Evolutionary conservation across 805 yeast species (phyloP).

Genomic region (Candida pseudofarinosa): DNA sequence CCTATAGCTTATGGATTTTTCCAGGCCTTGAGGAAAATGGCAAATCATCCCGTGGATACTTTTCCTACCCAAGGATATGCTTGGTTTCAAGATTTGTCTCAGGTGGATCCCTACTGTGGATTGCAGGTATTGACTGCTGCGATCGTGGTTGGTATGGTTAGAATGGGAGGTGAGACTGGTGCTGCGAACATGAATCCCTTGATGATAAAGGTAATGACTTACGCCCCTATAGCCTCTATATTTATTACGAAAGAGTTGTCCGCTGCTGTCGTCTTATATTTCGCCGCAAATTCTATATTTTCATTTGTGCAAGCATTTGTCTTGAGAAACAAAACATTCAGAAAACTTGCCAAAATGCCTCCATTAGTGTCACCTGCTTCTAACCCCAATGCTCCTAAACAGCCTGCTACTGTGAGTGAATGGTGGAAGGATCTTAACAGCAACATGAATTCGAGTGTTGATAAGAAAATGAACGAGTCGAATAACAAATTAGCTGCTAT

Average conservation of each 20-base stretch:
- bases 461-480: conserved; percentile 30
- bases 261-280: conserved; percentile 80
- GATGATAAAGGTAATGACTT: conserved; percentile 59
- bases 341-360: conserved; percentile 56
- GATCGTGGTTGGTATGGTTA: conserved; percentile 68
- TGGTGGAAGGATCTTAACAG: conserved; percentile 33
- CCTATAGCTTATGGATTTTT: conserved; percentile 89
- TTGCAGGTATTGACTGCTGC: conserved; percentile 80
- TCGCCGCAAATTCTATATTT: conserved; percentile 73
- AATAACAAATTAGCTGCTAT: conserved; percentile 35
- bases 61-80: conserved; percentile 67
- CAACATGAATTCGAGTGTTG: conserved; percentile 28
- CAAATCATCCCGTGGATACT: conserved; percentile 80
- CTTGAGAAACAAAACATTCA: conserved; percentile 55
- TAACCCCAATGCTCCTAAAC: conserved; percentile 21
- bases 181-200: conserved; percentile 61
- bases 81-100: conserved; percentile 82
- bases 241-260: conserved; percentile 86
- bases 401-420: conserved; percentile 31
- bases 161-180: conserved; percentile 90
- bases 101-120: conserved; percentile 88
- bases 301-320: conserved; percentile 70
- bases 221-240: conserved; percentile 76
- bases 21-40: conserved; percentile 81
- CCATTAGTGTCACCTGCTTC: conserved; percentile 55